Evolutionary conservation across 768 basidiomycete genomes (phyloP), one percentile per base, ranked within the genome.

Genomic region (Hypholoma fasciculare): DNA sequence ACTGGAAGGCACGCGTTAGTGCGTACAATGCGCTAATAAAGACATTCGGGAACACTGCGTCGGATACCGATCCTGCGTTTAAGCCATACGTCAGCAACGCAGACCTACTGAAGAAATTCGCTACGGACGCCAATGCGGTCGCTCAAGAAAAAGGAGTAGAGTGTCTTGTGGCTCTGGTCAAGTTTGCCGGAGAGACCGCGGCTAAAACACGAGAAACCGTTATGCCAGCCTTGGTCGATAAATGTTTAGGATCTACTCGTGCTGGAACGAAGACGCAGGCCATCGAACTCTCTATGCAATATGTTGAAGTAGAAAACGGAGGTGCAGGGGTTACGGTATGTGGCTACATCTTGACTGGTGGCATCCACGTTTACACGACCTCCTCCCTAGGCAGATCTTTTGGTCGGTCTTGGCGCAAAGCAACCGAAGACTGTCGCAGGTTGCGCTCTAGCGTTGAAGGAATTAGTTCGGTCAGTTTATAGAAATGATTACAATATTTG

Each of bases 61-160:
- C 94, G 49, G 96, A 98, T 71, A 85, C 86, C 63, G 96, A 98
- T 80, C 93, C 94, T 49, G 91, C 90, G 26, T 98, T 99, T 80
- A 88, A 86, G 65, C 92, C 93, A 12, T 98, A 94, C 72, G 69
- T 91, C 59, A 86, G 83, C 72, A 89, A 89, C 64, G 75, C 86
- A 30, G 88, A 90, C 69, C 74, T 88, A 27, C 82, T 96, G 64
- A 94, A 90, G 83, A 94, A 89, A 75, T 87, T 96, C 65, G 92
- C 79, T 37, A 87, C 87, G 3, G 97, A 99, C 67, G 78, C 94
- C 1, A 98, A 98, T 72, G 97, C 90, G 26, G 96, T 98, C 30
- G 96, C 96, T 11, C 97, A 99, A 74, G 97, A 99, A 79, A 98
- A 96, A 70, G 97, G 92, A 34, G 83, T 98, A 5, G 96, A 98